These are phyloP conservation scores for Hirschioporus abietinus DNA, from an alignment of 768 basidiomycete genomes.

Conservation along the genomic window DNA sequence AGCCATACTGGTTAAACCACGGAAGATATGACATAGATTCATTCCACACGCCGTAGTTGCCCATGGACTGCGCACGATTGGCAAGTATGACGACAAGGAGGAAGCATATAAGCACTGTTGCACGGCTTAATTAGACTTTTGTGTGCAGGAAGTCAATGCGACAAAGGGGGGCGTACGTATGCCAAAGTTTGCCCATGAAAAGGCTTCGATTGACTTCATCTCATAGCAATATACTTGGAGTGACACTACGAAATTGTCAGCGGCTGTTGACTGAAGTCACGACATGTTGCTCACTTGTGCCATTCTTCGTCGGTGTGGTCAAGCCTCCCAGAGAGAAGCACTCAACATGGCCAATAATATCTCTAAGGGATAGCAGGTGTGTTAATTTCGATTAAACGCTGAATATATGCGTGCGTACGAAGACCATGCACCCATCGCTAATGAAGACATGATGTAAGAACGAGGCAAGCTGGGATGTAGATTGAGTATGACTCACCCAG, in stretches of 20 bases:
- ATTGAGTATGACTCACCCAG: constrained; percentile 41
- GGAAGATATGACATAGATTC: constrained; percentile 33
- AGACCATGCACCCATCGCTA: constrained; percentile 75
- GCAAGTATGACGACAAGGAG: constrained; percentile 51
- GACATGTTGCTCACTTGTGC: constrained; percentile 40
- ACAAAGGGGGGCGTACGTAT: constrained; percentile 29
- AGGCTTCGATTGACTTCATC: constrained; percentile 73
- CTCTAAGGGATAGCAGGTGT: constrained; percentile 34
- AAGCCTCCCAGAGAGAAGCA: constrained; percentile 47
- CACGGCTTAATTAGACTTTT: constrained; percentile 6
- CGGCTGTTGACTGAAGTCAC: neutral
- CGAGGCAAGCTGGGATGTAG: neutral
- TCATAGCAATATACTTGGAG: constrained; percentile 61
- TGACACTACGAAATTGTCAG: constrained; percentile 37
- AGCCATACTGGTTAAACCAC: constrained; percentile 6
- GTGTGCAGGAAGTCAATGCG: constrained; percentile 7
- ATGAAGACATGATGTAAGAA: constrained; percentile 8
- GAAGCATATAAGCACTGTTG: constrained; percentile 42
- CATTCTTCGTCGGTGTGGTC: constrained; percentile 43
- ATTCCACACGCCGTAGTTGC: constrained; percentile 48
- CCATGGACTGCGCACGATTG: constrained; percentile 47
- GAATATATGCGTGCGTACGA: constrained; percentile 36
- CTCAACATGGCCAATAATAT: constrained; percentile 61
- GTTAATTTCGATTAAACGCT: neutral
- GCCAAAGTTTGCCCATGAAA: constrained; percentile 72